Base-by-base conservation (phyloP, 2,329 filamentous ascomycete species). In the Penicillium occitanis region DNA sequence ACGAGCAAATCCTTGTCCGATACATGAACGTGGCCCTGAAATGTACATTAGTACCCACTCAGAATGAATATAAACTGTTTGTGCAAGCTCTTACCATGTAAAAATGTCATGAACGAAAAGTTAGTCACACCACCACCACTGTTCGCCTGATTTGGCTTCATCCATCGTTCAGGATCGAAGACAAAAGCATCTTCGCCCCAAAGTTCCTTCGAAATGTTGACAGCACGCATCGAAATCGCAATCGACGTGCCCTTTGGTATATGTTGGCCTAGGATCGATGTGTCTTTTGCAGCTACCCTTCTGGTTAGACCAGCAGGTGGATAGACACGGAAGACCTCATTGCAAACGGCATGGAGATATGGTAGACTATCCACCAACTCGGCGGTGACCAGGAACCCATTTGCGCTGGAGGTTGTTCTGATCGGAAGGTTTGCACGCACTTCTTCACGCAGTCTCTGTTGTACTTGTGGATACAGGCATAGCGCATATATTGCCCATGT, bases 121-220 rank as follows among this genome's bases (percentile, higher is more conserved):
- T 94, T 95, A 70, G 85, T 91, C 17, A 84, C 81, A 1, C 91
- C 90, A 11, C 91, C 90, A 3, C 92, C 91, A 44, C 85, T 88
- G 10, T 63, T 63, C 1, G 51, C 48, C 64, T 88, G 88, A 6
- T 82, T 82, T 28, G 72, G 73, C 0, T 77, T 79, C 73, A 90
- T 81, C 89, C 91, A 93, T n/a, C 91, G 83, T 22, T 93, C 92
- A 0, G 93, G 93, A 65, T 91, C 86, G 82, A 97, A 97, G 58
- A 86, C 81, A 33, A 79, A 78, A 0, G 92, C 91, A 71, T 94
- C 90, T 0, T 83, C 76, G 0, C 93, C 93, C 93, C 93, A 97
- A 7, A 93, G 82, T 1, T 82, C 78, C 48, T 81, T 81, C 68
- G 86, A 87, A 28, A 86, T 86, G 81, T 97, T 96, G 73, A 89